Conservation (phyloP, 208 protist genomes). For the Endotrypanum monterogeii region DNA sequence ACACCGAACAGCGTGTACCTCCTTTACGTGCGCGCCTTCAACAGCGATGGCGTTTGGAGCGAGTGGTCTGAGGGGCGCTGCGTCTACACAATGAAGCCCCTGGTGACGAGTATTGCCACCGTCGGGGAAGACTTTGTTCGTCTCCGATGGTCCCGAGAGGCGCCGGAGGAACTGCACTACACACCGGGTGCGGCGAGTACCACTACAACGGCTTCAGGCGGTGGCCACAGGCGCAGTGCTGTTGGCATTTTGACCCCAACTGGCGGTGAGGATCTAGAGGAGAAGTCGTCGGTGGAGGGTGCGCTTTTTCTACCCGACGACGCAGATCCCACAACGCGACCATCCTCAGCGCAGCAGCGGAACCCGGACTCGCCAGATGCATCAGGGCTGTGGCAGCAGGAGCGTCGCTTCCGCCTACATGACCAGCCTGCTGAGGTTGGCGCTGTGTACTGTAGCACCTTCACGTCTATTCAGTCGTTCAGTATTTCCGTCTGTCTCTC, state of each 20-base stretch:
- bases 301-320: background rate
- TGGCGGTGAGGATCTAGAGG: background rate
- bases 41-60: constrained; percentile 78
- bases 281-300: background rate
- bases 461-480: constrained; percentile 53
- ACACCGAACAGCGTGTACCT: constrained; percentile 75
- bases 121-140: constrained; percentile 90
- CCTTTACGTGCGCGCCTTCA: constrained; percentile 58
- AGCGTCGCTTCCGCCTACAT: constrained; percentile 41
- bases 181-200: constrained; percentile 7
- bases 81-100: constrained; percentile 88
- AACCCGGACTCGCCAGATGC: constrained; percentile 18
- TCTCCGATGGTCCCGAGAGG: constrained; percentile 67
- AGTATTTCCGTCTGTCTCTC: constrained; percentile 43
- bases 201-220: background rate
- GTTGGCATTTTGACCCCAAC: background rate
- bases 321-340: background rate
- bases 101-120: constrained; percentile 53
- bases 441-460: constrained; percentile 54
- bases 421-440: constrained; percentile 48
- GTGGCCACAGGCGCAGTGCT: background rate
- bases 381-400: constrained; percentile 22
- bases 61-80: constrained; percentile 82
- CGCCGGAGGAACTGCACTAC: constrained; percentile 63
- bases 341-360: background rate